Evolutionary conservation across 2,329 filamentous ascomycete genomes (phyloP).

Genomic region (Zymoseptoria crescenta): DNA sequence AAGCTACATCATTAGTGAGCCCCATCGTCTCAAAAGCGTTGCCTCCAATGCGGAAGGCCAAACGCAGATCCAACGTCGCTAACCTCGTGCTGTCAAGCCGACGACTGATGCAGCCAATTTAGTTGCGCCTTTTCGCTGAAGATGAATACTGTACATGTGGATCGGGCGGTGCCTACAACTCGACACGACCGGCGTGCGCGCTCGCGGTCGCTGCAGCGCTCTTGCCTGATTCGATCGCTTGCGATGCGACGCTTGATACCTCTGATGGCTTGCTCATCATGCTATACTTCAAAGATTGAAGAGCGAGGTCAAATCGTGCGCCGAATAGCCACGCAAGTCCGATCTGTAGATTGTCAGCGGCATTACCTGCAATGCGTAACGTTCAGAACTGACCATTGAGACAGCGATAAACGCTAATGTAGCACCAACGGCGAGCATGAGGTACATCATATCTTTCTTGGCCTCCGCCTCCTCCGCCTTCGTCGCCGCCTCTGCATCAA

Average conservation of each 20-base stretch:
- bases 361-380: not conserved
- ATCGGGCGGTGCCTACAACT: constrained; percentile 17
- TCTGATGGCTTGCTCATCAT: constrained; percentile 31
- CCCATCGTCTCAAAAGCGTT: not conserved
- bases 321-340: constrained; percentile 71
- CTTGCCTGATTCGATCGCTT: constrained; percentile 12
- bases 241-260: constrained; percentile 24
- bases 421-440: constrained; percentile 58
- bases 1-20: not conserved
- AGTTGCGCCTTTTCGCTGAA: not conserved
- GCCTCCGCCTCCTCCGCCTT: constrained; percentile 46
- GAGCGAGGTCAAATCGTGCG: constrained; percentile 69
- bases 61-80: not conserved
- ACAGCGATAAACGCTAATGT: constrained; percentile 64
- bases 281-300: constrained; percentile 46
- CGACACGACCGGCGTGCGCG: constrained; percentile 19
- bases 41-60: not conserved
- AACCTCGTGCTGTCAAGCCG: not conserved
- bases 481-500: constrained; percentile 51
- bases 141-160: not conserved
- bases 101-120: not conserved
- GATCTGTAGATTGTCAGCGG: constrained; percentile 47
- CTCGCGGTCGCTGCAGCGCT: constrained; percentile 10
- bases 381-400: constrained; percentile 63
- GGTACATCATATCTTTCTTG: constrained; percentile 50